Conservation (phyloP, 2,329 filamentous ascomycete species). For the Cladophialophora psammophila region DNA sequence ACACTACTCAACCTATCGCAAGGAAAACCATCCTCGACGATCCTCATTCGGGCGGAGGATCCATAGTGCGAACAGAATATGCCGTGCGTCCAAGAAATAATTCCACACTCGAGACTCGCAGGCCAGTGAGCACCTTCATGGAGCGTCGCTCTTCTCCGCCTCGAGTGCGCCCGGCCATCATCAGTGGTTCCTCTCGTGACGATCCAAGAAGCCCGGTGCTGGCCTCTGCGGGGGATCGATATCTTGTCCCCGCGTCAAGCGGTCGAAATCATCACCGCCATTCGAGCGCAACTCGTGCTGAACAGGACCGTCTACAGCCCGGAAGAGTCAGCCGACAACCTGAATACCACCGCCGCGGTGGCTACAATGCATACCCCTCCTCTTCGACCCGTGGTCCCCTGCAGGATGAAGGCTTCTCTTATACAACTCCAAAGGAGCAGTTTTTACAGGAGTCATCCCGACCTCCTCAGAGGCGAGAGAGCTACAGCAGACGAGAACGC, state of each 20-base stretch:
- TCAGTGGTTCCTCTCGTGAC: constrained; percentile 33
- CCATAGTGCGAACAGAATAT: constrained; percentile 39
- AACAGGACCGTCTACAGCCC: constrained; percentile 33
- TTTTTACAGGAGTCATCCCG: constrained; percentile 52
- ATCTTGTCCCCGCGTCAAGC: constrained; percentile 34
- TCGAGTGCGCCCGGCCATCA: constrained; percentile 38
- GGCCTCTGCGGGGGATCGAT: constrained; percentile 33
- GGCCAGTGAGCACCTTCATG: constrained; percentile 37
- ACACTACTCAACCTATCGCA: constrained; percentile 36
- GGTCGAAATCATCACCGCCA: constrained; percentile 37
- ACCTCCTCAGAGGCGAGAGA: constrained; percentile 43
- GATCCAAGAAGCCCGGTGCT: constrained; percentile 33
- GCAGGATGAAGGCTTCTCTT: constrained; percentile 49
- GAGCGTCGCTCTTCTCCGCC: constrained; percentile 35
- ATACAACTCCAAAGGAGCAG: constrained; percentile 56
- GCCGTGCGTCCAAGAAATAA: constrained; percentile 40
- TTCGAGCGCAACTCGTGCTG: constrained; percentile 38
- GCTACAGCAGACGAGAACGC: constrained; percentile 42
- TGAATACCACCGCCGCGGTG: constrained; percentile 37
- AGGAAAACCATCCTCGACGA: constrained; percentile 39
- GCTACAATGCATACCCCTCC: constrained; percentile 33
- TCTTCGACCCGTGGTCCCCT: constrained; percentile 20
- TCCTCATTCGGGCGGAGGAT: constrained; percentile 31
- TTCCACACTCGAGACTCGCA: constrained; percentile 36
- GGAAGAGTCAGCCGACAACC: constrained; percentile 27